Evolutionary conservation across 2,329 filamentous ascomycete species (phyloP), one percentile per base, ranked within the genome.

Genomic region (Passalora sequoiae): DNA sequence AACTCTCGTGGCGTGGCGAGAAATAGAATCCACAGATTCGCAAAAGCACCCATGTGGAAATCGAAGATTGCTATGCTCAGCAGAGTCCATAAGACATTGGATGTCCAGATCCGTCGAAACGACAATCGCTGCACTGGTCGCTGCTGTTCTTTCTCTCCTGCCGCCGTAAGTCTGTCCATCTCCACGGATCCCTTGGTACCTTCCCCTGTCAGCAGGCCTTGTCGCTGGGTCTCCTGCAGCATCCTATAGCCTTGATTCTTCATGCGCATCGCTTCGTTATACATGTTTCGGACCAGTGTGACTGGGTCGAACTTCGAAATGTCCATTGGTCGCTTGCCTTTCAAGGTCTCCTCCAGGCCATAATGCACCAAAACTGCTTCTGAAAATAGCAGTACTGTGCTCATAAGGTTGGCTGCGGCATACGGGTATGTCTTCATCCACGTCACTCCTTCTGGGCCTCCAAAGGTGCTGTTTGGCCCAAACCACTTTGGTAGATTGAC

Each of bases 21-120:
- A 63, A 89, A 89, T 38, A 87, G 74, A 48, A 86, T 85, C 70
- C 82, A 86, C 32, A 89, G 75, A 2, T 83, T 77, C 59, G 86
- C 84, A 69, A 88, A 89, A 20, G 84, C 82, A 47, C 81, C 83
- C 56, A 87, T 73, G 65, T 87, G 83, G 57, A 87, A 80, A 50
- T 84, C 81, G 54, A 86, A 80, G 37, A 87, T 76, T 22, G 81
- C 81, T 50, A 83, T 80, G 19, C 74, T 76, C 36, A 84, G 59
- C 3, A 88, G 61, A 0, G 74, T 77, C 50, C 73, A 66, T n/a
- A 78, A 56, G 19, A 78, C 71, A 46, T 78, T 78, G 6, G 65
- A 60, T 0, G 71, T 76, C 67, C 73, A 76, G 27, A 78, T 75
- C 32, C 73, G 66, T 20, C 66, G 61, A 58, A 77, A 73, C 2